A percentile compares a stretch with the other conserved stretches of the same genome.
Evolutionary conservation across 192 early-diverging fungal species (phyloP).

Genomic region (Podila horticola): DNA sequence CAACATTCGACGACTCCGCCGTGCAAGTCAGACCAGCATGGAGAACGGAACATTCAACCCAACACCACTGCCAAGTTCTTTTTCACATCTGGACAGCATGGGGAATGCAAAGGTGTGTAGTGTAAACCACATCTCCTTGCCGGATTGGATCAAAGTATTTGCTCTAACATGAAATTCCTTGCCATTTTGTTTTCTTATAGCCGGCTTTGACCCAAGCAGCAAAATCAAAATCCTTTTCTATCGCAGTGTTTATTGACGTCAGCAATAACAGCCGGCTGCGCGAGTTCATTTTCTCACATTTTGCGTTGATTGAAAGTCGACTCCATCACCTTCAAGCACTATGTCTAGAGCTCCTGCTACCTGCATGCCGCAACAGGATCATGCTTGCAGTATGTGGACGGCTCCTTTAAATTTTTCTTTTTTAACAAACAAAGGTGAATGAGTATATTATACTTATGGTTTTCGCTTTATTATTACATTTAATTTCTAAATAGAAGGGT

Average conservation of each 20-base stretch:
- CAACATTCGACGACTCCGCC: conserved; percentile 47
- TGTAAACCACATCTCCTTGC: neutral
- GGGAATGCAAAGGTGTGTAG: conserved; percentile 38
- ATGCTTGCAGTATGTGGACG: conserved; percentile 26
- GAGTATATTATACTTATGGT: neutral
- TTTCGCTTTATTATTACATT: neutral
- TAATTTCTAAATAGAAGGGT: conserved; percentile 44
- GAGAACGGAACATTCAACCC: conserved; percentile 67
- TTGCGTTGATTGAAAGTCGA: conserved; percentile 64
- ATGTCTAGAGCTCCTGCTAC: conserved; percentile 54
- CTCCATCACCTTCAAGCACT: conserved; percentile 64
- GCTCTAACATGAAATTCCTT: neutral
- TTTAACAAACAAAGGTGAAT: neutral
- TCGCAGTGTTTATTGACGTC: conserved; percentile 62
- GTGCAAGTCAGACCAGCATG: conserved; percentile 67
- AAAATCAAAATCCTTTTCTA: conserved; percentile 60
- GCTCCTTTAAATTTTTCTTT: neutral
- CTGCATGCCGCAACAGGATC: conserved; percentile 33
- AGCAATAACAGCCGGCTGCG: conserved; percentile 56
- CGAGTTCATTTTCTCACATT: conserved; percentile 68
- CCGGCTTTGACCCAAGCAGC: conserved; percentile 51
- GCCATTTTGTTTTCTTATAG: conserved; percentile 7
- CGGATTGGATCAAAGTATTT: neutral
- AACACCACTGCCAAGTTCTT: conserved; percentile 58
- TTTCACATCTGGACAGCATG: conserved; percentile 41